Conservation (phyloP, 192 early-diverging fungal genomes). For the Glomus cerebriforme region DNA sequence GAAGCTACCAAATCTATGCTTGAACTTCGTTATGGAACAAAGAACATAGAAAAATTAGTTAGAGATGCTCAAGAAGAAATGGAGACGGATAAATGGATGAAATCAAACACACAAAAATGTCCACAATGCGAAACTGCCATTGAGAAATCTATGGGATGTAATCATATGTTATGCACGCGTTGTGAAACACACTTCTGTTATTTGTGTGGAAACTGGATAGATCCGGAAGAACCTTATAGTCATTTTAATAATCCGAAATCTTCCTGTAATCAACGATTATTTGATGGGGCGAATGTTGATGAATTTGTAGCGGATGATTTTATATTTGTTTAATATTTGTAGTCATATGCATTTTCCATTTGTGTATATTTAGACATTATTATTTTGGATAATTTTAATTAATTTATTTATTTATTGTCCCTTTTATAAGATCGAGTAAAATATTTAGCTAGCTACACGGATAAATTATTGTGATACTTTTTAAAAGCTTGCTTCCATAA, state of each 20-base stretch:
- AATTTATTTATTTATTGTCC: neutral
- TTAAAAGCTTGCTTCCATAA: no score
- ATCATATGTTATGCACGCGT: constrained; percentile 40
- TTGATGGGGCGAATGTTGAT: constrained; percentile 31
- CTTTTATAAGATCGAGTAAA: no score
- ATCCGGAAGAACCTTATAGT: constrained; percentile 15
- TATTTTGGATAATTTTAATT: neutral
- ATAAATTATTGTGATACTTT: no score
- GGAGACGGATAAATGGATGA: constrained; percentile 35
- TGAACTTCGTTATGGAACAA: constrained; percentile 36
- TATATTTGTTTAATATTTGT: constrained; percentile 1
- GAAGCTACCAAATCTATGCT: constrained; percentile 23
- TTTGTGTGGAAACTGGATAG: constrained; percentile 35
- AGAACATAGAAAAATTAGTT: constrained; percentile 36
- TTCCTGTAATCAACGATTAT: constrained; percentile 34
- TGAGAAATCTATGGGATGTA: constrained; percentile 39
- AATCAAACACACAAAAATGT: constrained; percentile 34
- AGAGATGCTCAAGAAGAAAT: constrained; percentile 29
- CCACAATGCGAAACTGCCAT: constrained; percentile 34
- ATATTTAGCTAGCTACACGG: no score
- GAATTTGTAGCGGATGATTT: constrained; percentile 27
- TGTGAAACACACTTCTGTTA: constrained; percentile 43
- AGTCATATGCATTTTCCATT: neutral
- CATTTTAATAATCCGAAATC: constrained; percentile 33
- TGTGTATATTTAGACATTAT: neutral